These are phyloP conservation scores for Ceratobasidium sp. DNA, from an alignment of 1,284 basidiomycete genomes.

Conservation along the genomic window DNA sequence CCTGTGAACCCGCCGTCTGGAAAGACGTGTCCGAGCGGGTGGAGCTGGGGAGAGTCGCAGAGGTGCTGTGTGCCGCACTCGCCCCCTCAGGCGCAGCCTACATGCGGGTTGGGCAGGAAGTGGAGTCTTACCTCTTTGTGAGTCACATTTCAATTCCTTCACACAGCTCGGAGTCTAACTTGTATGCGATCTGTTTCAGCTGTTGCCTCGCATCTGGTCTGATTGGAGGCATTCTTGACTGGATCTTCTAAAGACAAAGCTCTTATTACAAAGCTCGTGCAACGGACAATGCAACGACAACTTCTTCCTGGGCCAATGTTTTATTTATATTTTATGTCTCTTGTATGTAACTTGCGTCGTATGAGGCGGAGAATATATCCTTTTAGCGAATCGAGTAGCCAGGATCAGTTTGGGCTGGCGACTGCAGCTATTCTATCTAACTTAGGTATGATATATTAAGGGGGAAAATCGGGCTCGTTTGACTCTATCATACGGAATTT, in stretches of 20 bases:
- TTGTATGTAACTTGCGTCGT: too few relatives aligned
- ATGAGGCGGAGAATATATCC: too few relatives aligned
- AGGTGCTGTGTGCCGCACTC: conserved; percentile 30
- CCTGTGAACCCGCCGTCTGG: conserved; percentile 33
- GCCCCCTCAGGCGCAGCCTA: conserved; percentile 21
- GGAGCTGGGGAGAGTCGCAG: conserved; percentile 23
- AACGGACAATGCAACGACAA: too few relatives aligned
- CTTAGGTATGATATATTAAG: too few relatives aligned
- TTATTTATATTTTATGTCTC: too few relatives aligned
- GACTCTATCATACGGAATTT: too few relatives aligned
- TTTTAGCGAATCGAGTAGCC: too few relatives aligned
- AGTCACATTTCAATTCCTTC: not conserved
- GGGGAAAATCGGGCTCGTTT: too few relatives aligned
- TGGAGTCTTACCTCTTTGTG: conserved; percentile 37
- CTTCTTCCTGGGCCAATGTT: too few relatives aligned
- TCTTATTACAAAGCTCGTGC: too few relatives aligned
- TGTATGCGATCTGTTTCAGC: not conserved
- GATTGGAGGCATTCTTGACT: conserved; percentile 25
- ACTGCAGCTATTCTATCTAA: too few relatives aligned
- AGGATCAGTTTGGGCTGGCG: too few relatives aligned
- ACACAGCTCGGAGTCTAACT: not conserved
- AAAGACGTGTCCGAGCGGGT: conserved; percentile 19
- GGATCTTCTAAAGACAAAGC: conserved; percentile 33
- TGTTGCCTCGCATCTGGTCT: conserved; percentile 30
- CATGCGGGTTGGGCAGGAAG: conserved; percentile 24